Percentiles rank a stretch among this genome's conserved stretches.
phyloP scores from a whole-genome alignment of 148 eudicot genomes.

The Camellia sinensis region DNA sequence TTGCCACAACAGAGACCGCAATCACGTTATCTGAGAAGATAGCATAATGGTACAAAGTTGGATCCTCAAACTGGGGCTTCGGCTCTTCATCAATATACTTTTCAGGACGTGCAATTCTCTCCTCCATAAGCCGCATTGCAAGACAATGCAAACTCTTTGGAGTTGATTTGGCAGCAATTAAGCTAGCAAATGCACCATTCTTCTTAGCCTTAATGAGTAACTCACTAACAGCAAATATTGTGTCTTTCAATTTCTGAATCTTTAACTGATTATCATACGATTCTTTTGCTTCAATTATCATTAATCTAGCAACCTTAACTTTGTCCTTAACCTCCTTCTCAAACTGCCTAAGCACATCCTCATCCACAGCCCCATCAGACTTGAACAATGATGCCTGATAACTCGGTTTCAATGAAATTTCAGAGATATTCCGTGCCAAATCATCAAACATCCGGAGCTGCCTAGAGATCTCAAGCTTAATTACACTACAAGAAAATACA shows the following conservation, averaged over 20 bases:
- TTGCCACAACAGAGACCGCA: conserved; percentile 88
- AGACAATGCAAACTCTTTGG: conserved; percentile 95
- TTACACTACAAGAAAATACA: too few relatives aligned
- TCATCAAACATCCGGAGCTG: conserved; percentile 81
- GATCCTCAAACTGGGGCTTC: conserved; percentile 84
- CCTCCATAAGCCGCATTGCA: conserved; percentile 87
- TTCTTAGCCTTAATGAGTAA: conserved; percentile 74
- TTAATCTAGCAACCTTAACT: conserved; percentile 69
- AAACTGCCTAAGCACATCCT: conserved; percentile 78
- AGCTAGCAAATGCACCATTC: conserved; percentile 77
- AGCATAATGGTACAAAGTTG: conserved; percentile 76
- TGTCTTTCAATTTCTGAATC: conserved; percentile 90
- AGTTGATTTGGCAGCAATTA: conserved; percentile 78
- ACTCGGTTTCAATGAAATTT: conserved; percentile 50
- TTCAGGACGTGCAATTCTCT: conserved; percentile 72
- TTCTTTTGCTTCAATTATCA: conserved; percentile 80
- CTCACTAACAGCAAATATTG: conserved; percentile 88
- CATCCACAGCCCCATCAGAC: conserved; percentile 74
- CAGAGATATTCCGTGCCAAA: conserved; percentile 58
- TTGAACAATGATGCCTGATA: conserved; percentile 64
- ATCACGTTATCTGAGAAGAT: conserved; percentile 91
- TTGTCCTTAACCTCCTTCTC: conserved; percentile 94
- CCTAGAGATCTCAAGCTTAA: conserved; percentile 72
- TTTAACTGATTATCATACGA: conserved; percentile 90
- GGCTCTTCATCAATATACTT: conserved; percentile 74